Percentiles rank a stretch among this genome's conserved stretches.
phyloP scores from a whole-genome alignment of 345 rosid species.

The Gossypium raimondii region DNA sequence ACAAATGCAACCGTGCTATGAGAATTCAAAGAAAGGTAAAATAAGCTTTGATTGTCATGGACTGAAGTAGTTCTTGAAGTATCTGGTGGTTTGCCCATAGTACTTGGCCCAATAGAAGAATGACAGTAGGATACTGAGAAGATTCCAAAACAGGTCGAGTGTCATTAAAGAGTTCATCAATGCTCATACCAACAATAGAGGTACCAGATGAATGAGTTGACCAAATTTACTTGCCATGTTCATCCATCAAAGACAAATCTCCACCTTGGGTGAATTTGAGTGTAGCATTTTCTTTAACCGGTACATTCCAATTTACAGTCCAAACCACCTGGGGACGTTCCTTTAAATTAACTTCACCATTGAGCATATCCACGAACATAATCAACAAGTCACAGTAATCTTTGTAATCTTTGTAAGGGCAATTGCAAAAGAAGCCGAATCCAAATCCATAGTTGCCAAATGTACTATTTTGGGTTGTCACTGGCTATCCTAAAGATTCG shows the following conservation, averaged over 20 bases:
- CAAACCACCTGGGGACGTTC: background rate
- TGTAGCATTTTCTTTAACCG: slow-evolving; percentile 2
- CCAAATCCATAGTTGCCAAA: background rate
- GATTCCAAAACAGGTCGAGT: slow-evolving; percentile 25
- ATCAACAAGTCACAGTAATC: background rate
- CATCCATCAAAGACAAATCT: slow-evolving; percentile 15
- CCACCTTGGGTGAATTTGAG: slow-evolving; percentile 19
- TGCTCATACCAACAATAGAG: slow-evolving; percentile 13
- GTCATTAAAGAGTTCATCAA: slow-evolving; percentile 15
- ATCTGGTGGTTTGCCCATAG: background rate
- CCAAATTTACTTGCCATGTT: slow-evolving; percentile 13
- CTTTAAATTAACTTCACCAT: background rate
- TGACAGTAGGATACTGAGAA: slow-evolving; percentile 21
- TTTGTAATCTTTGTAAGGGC: background rate
- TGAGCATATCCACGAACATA: background rate
- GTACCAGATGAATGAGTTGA: slow-evolving; percentile 18
- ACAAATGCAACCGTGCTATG: background rate
- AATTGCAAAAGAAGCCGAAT: background rate
- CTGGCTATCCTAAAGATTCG: background rate
- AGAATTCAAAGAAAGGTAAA: background rate
- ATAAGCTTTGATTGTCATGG: background rate
- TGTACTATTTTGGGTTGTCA: background rate
- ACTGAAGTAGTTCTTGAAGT: slow-evolving; percentile 9
- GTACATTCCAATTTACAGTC: background rate
- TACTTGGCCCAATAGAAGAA: slow-evolving; percentile 22